These are phyloP conservation scores for Colletotrichum cordylinicola DNA, from an alignment of 2,329 filamentous ascomycete species.

Conservation along the genomic window DNA sequence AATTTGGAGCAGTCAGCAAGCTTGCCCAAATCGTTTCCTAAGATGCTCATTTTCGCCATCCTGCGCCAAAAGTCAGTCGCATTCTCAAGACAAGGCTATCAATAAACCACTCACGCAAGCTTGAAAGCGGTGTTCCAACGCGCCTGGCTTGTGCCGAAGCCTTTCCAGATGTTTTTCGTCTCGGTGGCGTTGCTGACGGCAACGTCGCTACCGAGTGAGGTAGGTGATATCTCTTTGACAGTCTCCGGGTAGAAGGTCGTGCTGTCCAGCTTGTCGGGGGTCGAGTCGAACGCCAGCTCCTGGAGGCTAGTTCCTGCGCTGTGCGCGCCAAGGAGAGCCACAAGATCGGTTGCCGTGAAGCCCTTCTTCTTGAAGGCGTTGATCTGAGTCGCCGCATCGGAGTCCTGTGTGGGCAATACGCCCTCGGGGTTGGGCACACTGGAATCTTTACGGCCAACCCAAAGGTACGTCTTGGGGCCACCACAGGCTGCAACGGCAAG, in stretches of 20 bases:
- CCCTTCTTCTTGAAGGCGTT: slow-evolving; percentile 7
- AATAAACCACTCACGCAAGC: not conserved
- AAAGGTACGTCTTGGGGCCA: not conserved
- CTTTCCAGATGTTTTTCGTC: not conserved
- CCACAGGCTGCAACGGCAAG: slow-evolving; percentile 3
- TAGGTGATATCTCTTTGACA: not conserved
- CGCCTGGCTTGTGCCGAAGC: not conserved
- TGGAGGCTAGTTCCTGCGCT: not conserved
- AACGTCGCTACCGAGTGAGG: not conserved
- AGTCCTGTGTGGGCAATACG: not conserved
- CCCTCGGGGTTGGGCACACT: not conserved
- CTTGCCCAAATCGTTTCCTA: slow-evolving; percentile 3
- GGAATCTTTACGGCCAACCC: not conserved
- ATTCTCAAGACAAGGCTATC: not conserved
- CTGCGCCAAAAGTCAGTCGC: not conserved
- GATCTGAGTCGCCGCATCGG: slow-evolving; percentile 1
- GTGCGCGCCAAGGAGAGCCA: slow-evolving; percentile 1
- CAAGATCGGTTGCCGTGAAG: not conserved
- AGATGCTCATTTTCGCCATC: slow-evolving; percentile 4
- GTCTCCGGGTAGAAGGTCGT: slow-evolving; percentile 5
- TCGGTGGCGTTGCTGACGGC: not conserved
- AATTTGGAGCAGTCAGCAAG: slow-evolving; percentile 9
- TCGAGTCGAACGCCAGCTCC: slow-evolving; percentile 7
- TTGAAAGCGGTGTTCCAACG: slow-evolving; percentile 3
- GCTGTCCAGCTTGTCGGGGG: slow-evolving; percentile 5